A percentile compares a stretch with the other conserved stretches of the same genome.
phyloP scores from a whole-genome alignment of 176 grass and related monocot species.

The Raddia distichophylla region DNA sequence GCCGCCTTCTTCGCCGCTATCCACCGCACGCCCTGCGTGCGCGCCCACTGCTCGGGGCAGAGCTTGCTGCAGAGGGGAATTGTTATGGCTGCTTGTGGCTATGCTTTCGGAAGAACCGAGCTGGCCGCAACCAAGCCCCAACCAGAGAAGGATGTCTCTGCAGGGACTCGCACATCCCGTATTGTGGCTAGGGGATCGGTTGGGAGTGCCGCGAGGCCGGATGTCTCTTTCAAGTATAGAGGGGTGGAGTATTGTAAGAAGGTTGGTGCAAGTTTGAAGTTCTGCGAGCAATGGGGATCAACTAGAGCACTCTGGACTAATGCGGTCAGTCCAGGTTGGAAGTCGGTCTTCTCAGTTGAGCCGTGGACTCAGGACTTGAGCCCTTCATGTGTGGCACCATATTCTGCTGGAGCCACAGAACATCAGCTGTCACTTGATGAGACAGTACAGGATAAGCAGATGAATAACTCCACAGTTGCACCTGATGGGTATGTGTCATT shows the following conservation, averaged over 20 bases:
- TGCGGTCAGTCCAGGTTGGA: conserved; percentile 36
- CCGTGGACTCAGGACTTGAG: conserved; percentile 51
- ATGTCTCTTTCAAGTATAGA: conserved; percentile 59
- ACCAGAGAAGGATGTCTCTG: conserved; percentile 36
- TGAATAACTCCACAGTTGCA: conserved; percentile 46
- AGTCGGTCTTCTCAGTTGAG: conserved; percentile 48
- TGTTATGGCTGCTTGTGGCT: conserved; percentile 60
- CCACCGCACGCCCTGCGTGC: conserved; percentile 49
- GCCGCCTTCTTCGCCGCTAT: conserved; percentile 47
- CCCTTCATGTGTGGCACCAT: conserved; percentile 51
- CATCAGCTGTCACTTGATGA: conserved; percentile 73
- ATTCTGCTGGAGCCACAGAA: conserved; percentile 67
- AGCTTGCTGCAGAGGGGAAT: conserved; percentile 55
- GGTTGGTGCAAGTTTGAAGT: conserved; percentile 54
- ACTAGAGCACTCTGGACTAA: conserved; percentile 57
- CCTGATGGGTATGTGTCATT: conserved; percentile 63
- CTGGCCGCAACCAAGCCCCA: conserved; percentile 45
- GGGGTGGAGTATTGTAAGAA: conserved; percentile 60
- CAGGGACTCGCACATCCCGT: neutral
- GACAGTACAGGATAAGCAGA: conserved; percentile 53
- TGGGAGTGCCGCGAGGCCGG: conserved; percentile 25
- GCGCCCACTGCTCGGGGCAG: conserved; percentile 52
- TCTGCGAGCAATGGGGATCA: conserved; percentile 43
- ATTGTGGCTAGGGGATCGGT: conserved; percentile 28
- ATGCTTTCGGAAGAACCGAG: conserved; percentile 45